phyloP scores from a whole-genome alignment of 2,329 filamentous ascomycete genomes.

The Akanthomyces dipterigenus region DNA sequence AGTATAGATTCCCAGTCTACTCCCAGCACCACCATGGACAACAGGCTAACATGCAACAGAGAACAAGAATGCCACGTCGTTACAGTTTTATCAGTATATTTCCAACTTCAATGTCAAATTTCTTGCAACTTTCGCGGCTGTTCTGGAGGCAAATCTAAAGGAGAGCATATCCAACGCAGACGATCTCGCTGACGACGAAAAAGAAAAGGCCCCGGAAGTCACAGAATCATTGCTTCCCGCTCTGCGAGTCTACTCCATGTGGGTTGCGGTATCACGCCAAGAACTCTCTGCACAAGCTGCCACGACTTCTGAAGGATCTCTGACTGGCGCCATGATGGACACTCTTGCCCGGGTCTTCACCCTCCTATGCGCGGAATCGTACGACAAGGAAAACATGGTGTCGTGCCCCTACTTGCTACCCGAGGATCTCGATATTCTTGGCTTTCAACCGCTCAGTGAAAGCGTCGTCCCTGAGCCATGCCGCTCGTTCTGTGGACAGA shows the following conservation, averaged over 20 bases:
- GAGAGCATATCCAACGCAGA: constrained; percentile 18
- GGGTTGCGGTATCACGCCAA: constrained; percentile 41
- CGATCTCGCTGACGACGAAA: constrained; percentile 18
- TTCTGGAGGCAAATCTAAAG: constrained; percentile 62
- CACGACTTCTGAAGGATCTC: constrained; percentile 32
- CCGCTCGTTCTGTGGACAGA: constrained; percentile 29
- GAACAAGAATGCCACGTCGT: constrained; percentile 37
- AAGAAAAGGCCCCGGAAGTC: constrained; percentile 28
- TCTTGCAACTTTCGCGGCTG: constrained; percentile 63
- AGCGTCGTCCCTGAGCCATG: constrained; percentile 33
- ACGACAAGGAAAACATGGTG: constrained; percentile 31
- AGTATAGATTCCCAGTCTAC: constrained; percentile 15
- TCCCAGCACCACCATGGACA: neutral
- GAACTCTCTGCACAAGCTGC: constrained; percentile 41
- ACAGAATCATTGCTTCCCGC: constrained; percentile 42
- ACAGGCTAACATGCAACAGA: constrained; percentile 26
- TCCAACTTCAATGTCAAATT: constrained; percentile 73
- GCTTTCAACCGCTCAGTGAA: constrained; percentile 36
- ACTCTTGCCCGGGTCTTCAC: constrained; percentile 41
- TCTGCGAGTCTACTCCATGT: constrained; percentile 47
- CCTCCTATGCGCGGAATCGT: constrained; percentile 38
- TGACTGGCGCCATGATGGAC: constrained; percentile 40
- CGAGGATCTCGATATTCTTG: constrained; percentile 43
- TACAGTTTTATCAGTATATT: constrained; percentile 55
- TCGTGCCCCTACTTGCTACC: constrained; percentile 42